These are phyloP conservation scores for Hypholoma sublateritium DNA, from an alignment of 768 basidiomycete species.

Conservation along the genomic window DNA sequence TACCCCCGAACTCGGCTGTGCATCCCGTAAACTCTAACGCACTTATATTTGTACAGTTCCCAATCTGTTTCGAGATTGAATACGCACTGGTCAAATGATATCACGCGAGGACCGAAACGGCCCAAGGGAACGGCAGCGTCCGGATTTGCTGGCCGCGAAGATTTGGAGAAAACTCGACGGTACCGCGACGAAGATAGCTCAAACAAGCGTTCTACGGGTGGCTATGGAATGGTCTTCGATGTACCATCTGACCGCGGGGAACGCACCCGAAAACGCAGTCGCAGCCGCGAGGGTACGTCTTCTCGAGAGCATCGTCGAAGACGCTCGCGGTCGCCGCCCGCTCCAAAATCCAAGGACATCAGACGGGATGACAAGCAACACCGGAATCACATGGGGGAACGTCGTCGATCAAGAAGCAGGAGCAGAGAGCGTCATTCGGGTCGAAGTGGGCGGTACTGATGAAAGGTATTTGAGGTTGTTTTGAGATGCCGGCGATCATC, in stretches of 20 bases:
- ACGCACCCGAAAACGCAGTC: slow-evolving; percentile 49
- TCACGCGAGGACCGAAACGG: slow-evolving; percentile 46
- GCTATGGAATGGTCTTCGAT: slow-evolving; percentile 87
- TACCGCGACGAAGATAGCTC: slow-evolving; percentile 52
- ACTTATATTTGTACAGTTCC: slow-evolving; percentile 48
- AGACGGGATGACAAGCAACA: slow-evolving; percentile 27
- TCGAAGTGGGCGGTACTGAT: slow-evolving; percentile 22
- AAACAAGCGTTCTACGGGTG: slow-evolving; percentile 23
- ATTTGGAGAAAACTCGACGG: slow-evolving; percentile 69
- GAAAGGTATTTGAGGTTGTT: slow-evolving; percentile 16
- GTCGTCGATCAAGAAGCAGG: slow-evolving; percentile 21
- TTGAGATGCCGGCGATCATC: slow-evolving; percentile 2
- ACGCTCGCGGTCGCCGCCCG: slow-evolving; percentile 38
- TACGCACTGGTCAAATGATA: slow-evolving; percentile 77
- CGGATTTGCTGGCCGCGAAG: slow-evolving; percentile 68
- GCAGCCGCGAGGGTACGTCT: slow-evolving; percentile 44
- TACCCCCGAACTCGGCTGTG: slow-evolving; percentile 1
- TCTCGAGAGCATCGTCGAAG: slow-evolving; percentile 30
- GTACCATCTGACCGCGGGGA: slow-evolving; percentile 41
- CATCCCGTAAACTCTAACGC: slow-evolving; percentile 6
- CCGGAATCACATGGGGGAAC: slow-evolving; percentile 19
- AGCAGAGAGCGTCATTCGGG: slow-evolving; percentile 26
- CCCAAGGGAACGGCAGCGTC: slow-evolving; percentile 34
- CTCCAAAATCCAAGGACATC: slow-evolving; percentile 23
- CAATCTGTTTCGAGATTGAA: slow-evolving; percentile 94